Evolutionary conservation across 148 eudicot genomes (phyloP), one percentile per base, ranked within the genome.

Genomic region (Dianthus caryophyllus): DNA sequence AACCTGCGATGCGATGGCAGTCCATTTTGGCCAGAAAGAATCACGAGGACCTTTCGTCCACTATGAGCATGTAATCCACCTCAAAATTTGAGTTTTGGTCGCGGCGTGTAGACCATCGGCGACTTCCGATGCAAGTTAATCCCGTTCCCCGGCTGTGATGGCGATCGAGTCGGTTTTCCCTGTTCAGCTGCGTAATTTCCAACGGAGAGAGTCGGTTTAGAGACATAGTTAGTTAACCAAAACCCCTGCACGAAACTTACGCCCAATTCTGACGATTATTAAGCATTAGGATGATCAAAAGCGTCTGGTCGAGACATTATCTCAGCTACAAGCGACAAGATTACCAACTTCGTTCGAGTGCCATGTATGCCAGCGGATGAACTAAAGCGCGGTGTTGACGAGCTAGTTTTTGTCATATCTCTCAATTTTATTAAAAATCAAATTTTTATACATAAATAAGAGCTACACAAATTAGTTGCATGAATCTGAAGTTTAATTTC

Each of bases 191-290:
- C n/a, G n/a, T 91, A 91, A 50, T 74, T 76, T 18, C 86, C 88
- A 21, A 62, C 75, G 5, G 88, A 80, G 17, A 84, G 70, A 63
- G 84, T 84, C 57, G 69, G 73, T 6, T 57, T 61, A 17, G 91
- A 75, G 24, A 59, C 58, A 0, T 86, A 73, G 58, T 87, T 80
- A 21, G 43, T 75, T 61, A 91, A 70, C 8, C n/a, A 17, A 14
- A 14, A 31, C 55, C 57, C 85, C 86, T 61, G 74, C 74, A 21
- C 69, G 81, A 71, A 91, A 64, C 29, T 52, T 31, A 55, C 88
- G 97, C 15, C 84, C 86, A 1, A 80, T 77, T 68, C 88, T 91
- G 11, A 88, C 75, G 12, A 89, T 84, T n/a, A n/a, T n/a, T n/a
- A n/a, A 68, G 88, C 97, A 0, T 85, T 84, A 16, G 97, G 97